These are phyloP conservation scores for Dryadomyces sulphureus DNA, from an alignment of 2,329 filamentous ascomycete species.

Conservation along the genomic window DNA sequence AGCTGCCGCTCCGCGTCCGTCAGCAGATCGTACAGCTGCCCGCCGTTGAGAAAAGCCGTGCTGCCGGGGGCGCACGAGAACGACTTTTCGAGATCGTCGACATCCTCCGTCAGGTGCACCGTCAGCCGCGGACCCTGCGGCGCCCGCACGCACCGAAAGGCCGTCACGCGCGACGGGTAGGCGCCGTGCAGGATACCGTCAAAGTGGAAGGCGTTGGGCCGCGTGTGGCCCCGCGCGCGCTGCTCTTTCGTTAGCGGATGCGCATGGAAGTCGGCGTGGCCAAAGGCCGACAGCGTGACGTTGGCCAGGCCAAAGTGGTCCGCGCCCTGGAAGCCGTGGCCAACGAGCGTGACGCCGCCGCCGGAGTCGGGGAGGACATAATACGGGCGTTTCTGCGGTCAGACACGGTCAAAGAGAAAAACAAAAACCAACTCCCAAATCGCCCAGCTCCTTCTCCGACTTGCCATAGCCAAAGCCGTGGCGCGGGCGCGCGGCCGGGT, in stretches of 20 bases:
- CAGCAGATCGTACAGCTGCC: not conserved
- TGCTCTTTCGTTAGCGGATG: constrained; percentile 13
- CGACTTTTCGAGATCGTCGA: constrained; percentile 4
- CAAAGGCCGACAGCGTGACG: constrained; percentile 10
- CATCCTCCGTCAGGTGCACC: constrained; percentile 20
- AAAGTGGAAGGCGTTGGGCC: constrained; percentile 25
- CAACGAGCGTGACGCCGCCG: constrained; percentile 20
- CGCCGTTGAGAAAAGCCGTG: constrained; percentile 1
- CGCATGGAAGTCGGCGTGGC: constrained; percentile 17
- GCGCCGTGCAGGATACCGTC: constrained; percentile 21
- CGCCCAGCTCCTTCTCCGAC: not conserved
- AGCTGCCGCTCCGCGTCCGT: not conserved
- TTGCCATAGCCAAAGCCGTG: not conserved
- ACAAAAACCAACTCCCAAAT: not conserved
- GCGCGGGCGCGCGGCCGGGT: not conserved
- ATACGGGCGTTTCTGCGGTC: not conserved
- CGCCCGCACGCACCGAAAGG: constrained; percentile 18
- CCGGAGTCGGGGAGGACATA: constrained; percentile 19
- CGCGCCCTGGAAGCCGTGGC: constrained; percentile 21
- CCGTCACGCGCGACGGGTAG: constrained; percentile 21
- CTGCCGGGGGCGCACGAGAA: constrained; percentile 17
- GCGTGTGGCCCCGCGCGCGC: constrained; percentile 19
- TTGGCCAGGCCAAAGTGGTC: constrained; percentile 21
- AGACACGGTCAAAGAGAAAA: not conserved
- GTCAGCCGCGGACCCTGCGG: constrained; percentile 17